Conservation (phyloP, 2,329 filamentous ascomycete genomes). For the Clarireedia homoeocarpa region DNA sequence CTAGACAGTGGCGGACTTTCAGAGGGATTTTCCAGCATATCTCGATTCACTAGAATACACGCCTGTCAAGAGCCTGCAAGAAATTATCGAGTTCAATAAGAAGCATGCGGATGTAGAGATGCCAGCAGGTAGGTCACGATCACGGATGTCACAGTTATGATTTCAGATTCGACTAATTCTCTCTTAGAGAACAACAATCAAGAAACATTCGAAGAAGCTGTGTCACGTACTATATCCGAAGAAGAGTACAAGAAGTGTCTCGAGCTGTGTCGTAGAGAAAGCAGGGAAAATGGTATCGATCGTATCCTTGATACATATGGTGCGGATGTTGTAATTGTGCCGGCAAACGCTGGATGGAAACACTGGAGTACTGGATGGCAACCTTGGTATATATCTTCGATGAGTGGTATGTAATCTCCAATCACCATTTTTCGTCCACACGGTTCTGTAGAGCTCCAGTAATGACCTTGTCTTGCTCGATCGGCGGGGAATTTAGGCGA, state of each 20-base stretch:
- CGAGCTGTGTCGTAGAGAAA: background rate
- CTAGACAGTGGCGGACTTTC: background rate
- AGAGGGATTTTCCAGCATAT: background rate
- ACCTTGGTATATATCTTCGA: background rate
- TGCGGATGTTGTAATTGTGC: constrained; percentile 7
- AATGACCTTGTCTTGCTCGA: too few relatives aligned
- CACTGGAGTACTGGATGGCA: background rate
- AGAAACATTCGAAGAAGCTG: background rate
- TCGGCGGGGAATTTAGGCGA: too few relatives aligned
- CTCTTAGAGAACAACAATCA: constrained; percentile 2
- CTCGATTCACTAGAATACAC: background rate
- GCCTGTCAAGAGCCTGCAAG: background rate
- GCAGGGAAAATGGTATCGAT: background rate
- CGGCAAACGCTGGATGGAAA: background rate
- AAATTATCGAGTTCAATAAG: constrained; percentile 5
- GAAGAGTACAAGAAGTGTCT: background rate
- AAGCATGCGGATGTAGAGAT: constrained; percentile 1
- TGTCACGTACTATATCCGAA: background rate
- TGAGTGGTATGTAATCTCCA: background rate
- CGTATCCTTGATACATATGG: background rate
- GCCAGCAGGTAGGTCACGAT: background rate
- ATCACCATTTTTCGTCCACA: background rate
- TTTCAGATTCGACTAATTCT: background rate
- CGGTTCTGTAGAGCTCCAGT: background rate
- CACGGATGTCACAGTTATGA: background rate